Conservation (phyloP, 129 eudicot species). For the Centella asiatica region DNA sequence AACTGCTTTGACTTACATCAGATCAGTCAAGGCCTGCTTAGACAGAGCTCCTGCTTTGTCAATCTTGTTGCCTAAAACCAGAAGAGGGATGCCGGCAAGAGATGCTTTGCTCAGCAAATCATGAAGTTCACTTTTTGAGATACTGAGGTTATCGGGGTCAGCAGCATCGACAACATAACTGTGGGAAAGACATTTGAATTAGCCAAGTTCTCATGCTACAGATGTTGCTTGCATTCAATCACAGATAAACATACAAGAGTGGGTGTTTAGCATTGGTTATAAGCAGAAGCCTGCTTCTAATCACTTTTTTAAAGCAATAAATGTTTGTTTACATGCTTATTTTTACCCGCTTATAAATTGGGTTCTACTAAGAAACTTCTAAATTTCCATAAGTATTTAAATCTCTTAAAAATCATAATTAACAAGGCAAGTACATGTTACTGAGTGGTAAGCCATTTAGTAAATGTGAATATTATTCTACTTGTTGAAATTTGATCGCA, state of each 20-base stretch:
- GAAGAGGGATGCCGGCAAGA: constrained; percentile 77
- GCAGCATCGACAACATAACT: constrained; percentile 99
- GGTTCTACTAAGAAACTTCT: neutral
- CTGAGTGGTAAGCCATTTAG: neutral
- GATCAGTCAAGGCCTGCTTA: constrained; percentile 79
- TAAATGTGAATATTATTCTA: neutral
- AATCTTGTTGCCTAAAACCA: constrained; percentile 90
- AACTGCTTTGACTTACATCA: constrained; percentile 50
- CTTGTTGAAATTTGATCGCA: neutral
- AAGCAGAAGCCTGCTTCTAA: too few relatives aligned
- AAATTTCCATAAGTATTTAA: neutral
- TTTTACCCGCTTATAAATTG: too few relatives aligned
- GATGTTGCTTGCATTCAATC: too few relatives aligned
- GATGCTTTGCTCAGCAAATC: constrained; percentile 86
- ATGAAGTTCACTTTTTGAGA: constrained; percentile 87
- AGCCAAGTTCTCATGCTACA: neutral
- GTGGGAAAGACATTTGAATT: constrained; percentile 15
- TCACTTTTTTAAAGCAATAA: too few relatives aligned
- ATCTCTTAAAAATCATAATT: neutral
- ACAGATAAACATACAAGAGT: too few relatives aligned
- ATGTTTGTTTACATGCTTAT: too few relatives aligned
- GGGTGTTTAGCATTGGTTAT: too few relatives aligned
- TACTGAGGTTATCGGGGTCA: constrained; percentile 81
- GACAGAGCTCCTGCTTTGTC: constrained; percentile 89
- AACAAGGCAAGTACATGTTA: neutral